Evolutionary conservation across 2,329 filamentous ascomycete species (phyloP).

Genomic region (Curvularia verruculosa): DNA sequence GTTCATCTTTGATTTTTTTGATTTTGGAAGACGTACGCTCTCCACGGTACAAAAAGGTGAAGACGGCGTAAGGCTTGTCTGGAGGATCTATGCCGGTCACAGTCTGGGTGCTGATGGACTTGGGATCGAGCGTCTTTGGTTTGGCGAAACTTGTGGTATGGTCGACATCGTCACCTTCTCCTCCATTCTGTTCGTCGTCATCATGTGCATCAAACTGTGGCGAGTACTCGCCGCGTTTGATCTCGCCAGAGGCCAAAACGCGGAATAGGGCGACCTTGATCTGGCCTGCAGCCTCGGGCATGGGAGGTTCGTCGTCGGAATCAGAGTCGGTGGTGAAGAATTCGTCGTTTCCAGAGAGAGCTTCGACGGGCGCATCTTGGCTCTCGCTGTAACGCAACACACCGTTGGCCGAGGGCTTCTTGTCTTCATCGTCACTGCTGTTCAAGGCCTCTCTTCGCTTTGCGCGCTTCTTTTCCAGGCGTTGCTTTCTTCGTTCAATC

Average conservation of each 20-base stretch:
- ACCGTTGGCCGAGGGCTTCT: slow-evolving; percentile 51
- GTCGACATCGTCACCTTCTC: slow-evolving; percentile 80
- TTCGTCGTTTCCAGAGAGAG: slow-evolving; percentile 71
- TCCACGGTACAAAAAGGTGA: slow-evolving; percentile 97
- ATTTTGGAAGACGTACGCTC: slow-evolving; percentile 73
- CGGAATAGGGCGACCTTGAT: slow-evolving; percentile 98
- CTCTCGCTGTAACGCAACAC: slow-evolving; percentile 83
- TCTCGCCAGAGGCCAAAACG: slow-evolving; percentile 92
- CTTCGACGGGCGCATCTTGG: slow-evolving; percentile 75
- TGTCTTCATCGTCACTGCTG: slow-evolving; percentile 56
- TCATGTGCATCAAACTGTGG: slow-evolving; percentile 97
- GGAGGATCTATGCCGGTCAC: slow-evolving; percentile 98
- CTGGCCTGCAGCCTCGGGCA: slow-evolving; percentile 91
- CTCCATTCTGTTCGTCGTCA: slow-evolving; percentile 75
- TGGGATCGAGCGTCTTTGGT: slow-evolving; percentile 92
- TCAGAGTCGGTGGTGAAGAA: slow-evolving; percentile 69
- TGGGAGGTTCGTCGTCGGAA: slow-evolving; percentile 80
- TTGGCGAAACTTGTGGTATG: slow-evolving; percentile 98
- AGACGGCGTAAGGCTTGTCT: slow-evolving; percentile 93
- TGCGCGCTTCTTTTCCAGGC: slow-evolving; percentile 82
- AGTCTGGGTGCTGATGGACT: slow-evolving; percentile 97
- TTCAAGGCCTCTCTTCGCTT: slow-evolving; percentile 68
- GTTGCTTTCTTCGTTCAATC: slow-evolving; percentile 66
- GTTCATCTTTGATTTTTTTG: too few relatives aligned
- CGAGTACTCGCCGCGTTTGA: slow-evolving; percentile 97